phyloP scores from a whole-genome alignment of 2,329 filamentous ascomycete genomes.

The Purpureocillium takamizusanense region DNA sequence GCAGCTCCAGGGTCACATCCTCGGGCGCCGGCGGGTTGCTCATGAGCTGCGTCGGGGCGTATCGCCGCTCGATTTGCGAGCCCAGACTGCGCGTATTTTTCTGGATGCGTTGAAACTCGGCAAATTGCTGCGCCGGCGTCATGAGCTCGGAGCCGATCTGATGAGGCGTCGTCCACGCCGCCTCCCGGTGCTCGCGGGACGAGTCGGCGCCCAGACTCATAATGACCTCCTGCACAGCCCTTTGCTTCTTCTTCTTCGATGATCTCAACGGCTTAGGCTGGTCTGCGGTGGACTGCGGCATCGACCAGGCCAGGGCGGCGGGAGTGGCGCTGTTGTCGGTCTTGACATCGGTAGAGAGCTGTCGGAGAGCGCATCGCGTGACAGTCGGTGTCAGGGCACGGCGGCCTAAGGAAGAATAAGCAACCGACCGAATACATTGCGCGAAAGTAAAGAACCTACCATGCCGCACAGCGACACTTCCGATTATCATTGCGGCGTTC shows the following conservation, averaged over 20 bases:
- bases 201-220: constrained; percentile 25
- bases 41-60: constrained; percentile 58
- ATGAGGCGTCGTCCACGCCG: constrained; percentile 22
- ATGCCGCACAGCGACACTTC: constrained; percentile 44
- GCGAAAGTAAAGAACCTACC: constrained; percentile 33
- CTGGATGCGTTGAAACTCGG: constrained; percentile 27
- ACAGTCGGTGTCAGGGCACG: constrained; percentile 38
- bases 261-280: constrained; percentile 14
- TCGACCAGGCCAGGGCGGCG: constrained; percentile 12
- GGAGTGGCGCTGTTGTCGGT: constrained; percentile 7
- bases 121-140: constrained; percentile 29
- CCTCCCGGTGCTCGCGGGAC: constrained; percentile 21
- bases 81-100: constrained; percentile 38
- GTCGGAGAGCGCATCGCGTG: constrained; percentile 21
- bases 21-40: constrained; percentile 64
- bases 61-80: constrained; percentile 41
- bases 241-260: constrained; percentile 24
- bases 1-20: constrained; percentile 81
- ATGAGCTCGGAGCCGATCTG: constrained; percentile 23
- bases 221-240: constrained; percentile 20
- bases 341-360: constrained; percentile 21
- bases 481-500: constrained; percentile 41
- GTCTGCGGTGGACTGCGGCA: constrained; percentile 10
- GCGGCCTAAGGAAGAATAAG: constrained; percentile 32
- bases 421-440: not conserved